phyloP scores from a whole-genome alignment of 2,329 filamentous ascomycete species.

The Bipolaris bicolor region DNA sequence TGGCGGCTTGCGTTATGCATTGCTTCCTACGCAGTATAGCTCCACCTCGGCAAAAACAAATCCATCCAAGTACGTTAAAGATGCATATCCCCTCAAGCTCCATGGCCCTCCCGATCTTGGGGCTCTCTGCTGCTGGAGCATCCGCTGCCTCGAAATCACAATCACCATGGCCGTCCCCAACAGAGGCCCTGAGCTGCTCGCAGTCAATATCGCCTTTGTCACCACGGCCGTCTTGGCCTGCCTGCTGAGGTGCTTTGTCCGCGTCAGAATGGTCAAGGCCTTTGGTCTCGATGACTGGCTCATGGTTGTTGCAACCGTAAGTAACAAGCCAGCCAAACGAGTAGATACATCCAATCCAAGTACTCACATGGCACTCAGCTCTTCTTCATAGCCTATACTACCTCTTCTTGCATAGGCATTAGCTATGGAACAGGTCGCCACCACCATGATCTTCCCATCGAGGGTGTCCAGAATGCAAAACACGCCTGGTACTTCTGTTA shows the following conservation, averaged over 20 bases:
- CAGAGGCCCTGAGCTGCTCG: conserved; percentile 42
- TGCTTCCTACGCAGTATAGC: conserved; percentile 16
- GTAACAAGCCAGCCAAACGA: conserved; percentile 3
- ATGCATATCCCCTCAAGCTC: conserved; percentile 13
- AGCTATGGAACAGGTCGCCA: conserved; percentile 42
- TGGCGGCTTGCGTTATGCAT: conserved; percentile 22
- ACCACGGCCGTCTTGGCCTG: conserved; percentile 34
- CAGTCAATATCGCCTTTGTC: conserved; percentile 39
- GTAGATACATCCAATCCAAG: too few species aligned
- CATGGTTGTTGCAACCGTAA: conserved; percentile 42
- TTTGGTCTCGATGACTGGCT: conserved; percentile 47
- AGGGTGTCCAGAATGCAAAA: conserved; percentile 31
- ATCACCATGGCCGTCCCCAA: conserved; percentile 39
- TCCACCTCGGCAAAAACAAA: conserved; percentile 13
- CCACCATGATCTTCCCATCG: conserved; percentile 27
- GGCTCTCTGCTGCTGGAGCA: conserved; percentile 11
- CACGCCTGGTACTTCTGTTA: conserved; percentile 46
- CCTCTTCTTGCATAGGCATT: conserved; percentile 37
- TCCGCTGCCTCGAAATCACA: conserved; percentile 7
- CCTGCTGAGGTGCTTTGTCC: conserved; percentile 38
- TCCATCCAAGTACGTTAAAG: conserved; percentile 20
- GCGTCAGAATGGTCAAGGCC: conserved; percentile 42
- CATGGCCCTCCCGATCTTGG: conserved; percentile 8
- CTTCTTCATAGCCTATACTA: conserved; percentile 33
- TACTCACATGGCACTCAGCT: conserved; percentile 21